Evolutionary conservation across 345 rosid genomes (phyloP), one percentile per base, ranked within the genome.

Genomic region (Carallia brachiata): DNA sequence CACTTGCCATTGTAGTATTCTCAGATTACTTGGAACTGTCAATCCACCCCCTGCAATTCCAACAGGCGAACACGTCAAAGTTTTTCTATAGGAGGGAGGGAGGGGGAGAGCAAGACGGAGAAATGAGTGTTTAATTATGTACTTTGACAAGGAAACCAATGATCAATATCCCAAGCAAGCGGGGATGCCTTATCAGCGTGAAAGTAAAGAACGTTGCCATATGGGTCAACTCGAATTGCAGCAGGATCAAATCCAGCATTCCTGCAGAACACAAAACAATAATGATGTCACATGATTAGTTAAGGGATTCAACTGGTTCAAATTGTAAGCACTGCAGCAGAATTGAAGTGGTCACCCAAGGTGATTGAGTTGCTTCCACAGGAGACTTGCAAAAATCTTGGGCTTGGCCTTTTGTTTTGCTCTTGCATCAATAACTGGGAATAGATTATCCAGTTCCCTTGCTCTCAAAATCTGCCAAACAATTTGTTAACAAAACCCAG

Each of bases 221-320:
- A 92, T 0, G 88, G 87, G 75, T 92, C 99, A 4, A 95, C 92
- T 60, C 97, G 85, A 63, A 95, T 90, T 28, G 83, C 90, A 0
- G 84, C 85, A 31, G 97, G 99, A 86, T 95, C 97, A 69, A 95
- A 92, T 44, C 97, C 99, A n/a, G 97, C 97, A 77, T 90, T 95
- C 63, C 99, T 91, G 67, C 15, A 72, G 34, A 84, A 67, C 55
- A 19, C 66, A 61, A 44, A 52, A 34, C 23, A 75, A 13, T 6
- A 17, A 23, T 15, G n/a, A 6, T 34, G 61, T 66, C 4, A 2
- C 7, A 36, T 18, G 47, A 16, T 15, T 13, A 19, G 15, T 55
- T 23, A 19, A 10, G 31, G 10, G 5, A 23, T 55, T 0, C 27
- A 55, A 55, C 12, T 55, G 7, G 12, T 7, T 19, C 31, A 55